These are phyloP conservation scores for Candida ovalis DNA, from an alignment of 805 yeast genomes.

Conservation along the genomic window DNA sequence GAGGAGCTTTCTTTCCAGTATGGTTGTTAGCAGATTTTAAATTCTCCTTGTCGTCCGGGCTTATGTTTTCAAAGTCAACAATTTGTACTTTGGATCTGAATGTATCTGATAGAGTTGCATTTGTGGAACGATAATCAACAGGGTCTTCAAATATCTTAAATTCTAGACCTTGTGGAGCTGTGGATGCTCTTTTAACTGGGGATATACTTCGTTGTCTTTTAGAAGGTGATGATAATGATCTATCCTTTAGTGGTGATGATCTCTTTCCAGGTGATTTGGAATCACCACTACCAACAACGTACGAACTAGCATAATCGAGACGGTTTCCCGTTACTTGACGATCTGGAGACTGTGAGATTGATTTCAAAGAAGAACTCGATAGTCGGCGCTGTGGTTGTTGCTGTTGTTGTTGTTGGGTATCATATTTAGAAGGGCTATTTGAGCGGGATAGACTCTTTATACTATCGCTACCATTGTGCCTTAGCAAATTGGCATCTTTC, in stretches of 20 bases:
- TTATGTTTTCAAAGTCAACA: too few species aligned
- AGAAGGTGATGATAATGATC: slow-evolving; percentile 9
- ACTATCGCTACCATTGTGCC: not conserved
- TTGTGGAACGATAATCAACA: slow-evolving; percentile 7
- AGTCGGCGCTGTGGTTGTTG: not conserved
- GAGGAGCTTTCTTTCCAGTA: not conserved
- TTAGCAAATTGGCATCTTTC: slow-evolving; percentile 5
- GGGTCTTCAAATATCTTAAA: slow-evolving; percentile 21
- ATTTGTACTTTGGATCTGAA: not conserved
- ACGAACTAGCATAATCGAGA: not conserved
- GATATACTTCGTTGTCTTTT: slow-evolving; percentile 9
- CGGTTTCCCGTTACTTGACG: not conserved
- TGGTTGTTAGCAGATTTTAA: not conserved
- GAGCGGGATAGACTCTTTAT: not conserved
- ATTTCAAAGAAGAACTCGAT: not conserved
- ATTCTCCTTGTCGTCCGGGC: not conserved
- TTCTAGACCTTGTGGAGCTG: not conserved
- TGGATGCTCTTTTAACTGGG: not conserved
- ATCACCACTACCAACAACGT: not conserved
- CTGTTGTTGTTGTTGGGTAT: too few species aligned
- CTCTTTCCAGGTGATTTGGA: slow-evolving; percentile 11
- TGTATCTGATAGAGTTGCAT: not conserved
- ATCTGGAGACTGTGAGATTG: not conserved
- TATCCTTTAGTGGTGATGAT: slow-evolving; percentile 5
- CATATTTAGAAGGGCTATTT: not conserved